phyloP scores from a whole-genome alignment of 768 basidiomycete genomes.

The Tephrocybe rancida region DNA sequence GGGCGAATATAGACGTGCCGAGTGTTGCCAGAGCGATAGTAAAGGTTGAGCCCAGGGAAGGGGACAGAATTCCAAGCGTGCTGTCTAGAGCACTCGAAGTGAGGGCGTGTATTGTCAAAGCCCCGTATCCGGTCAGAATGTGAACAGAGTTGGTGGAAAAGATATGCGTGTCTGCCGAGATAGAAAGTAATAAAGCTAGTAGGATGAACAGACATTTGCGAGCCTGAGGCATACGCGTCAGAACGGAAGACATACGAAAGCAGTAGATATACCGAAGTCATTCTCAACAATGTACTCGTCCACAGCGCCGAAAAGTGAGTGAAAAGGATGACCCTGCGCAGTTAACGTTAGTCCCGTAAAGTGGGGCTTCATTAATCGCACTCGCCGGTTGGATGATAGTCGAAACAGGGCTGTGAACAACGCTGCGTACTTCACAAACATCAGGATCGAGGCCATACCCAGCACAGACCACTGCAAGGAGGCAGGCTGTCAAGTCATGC shows the following conservation, averaged over 20 bases:
- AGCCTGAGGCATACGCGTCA: slow-evolving; percentile 36
- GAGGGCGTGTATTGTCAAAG: slow-evolving; percentile 59
- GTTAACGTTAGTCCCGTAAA: neutral
- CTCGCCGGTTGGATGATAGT: slow-evolving; percentile 67
- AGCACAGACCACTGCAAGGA: slow-evolving; percentile 66
- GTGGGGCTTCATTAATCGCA: slow-evolving; percentile 1
- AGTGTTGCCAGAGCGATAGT: slow-evolving; percentile 58
- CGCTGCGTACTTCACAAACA: slow-evolving; percentile 69
- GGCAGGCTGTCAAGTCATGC: neutral
- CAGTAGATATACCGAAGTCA: slow-evolving; percentile 44
- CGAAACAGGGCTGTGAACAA: slow-evolving; percentile 71
- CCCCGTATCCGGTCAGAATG: slow-evolving; percentile 66
- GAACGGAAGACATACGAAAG: neutral
- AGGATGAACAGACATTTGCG: slow-evolving; percentile 50
- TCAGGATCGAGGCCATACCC: slow-evolving; percentile 64
- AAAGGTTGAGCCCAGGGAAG: slow-evolving; percentile 58
- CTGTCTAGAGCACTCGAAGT: slow-evolving; percentile 66
- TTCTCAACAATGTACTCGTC: slow-evolving; percentile 54
- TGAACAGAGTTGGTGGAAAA: slow-evolving; percentile 41
- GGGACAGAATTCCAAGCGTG: slow-evolving; percentile 57
- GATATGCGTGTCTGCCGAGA: slow-evolving; percentile 56
- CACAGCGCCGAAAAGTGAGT: slow-evolving; percentile 71
- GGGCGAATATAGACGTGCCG: slow-evolving; percentile 62
- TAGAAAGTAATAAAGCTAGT: slow-evolving; percentile 53
- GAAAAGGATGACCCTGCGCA: slow-evolving; percentile 64